Base-by-base conservation (phyloP, 1,284 basidiomycete species). In the Phylloporus sp. region DNA sequence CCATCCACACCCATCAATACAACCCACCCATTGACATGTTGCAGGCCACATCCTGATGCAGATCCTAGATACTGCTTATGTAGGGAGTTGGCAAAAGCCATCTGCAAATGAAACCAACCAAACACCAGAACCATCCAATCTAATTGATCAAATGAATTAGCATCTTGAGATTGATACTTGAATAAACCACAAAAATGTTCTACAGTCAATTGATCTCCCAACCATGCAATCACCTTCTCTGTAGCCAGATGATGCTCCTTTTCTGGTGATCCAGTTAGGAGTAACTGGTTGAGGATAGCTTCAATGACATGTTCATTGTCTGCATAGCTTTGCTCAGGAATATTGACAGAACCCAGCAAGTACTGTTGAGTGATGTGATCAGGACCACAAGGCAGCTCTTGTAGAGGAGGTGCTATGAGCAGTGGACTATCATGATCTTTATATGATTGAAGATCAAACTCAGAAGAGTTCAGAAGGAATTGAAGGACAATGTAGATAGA, bases 291-390 rank as follows among this genome's bases (percentile, higher is more conserved):
- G 2, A 69, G 35, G 15, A 65, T 76, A 58, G 80, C 78, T 12
- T 5, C 7, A 82, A 69, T 0, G 79, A 63, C 58, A 25, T 66
- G 59, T 2, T 66, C 64, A 67, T 80, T 81, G 15, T 78, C 82
- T 20, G 82, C 77, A 60, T 83, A 84, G 49, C 79, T 82, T 3
- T 79, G 77, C 66, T 84, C 81, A 17, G 79, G 70, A 56, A 80
- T 73, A 58, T 78, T 64, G 11, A 75, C 74, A 0, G 80, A 81
- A 0, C 74, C 73, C 8, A 83, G 39, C 53, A 66, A 56, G 20
- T 52, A 62, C 8, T 62, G 60, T 2, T 32, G 17, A 35, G 60
- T 60, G 11, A 32, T n/a, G 47, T 47, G 32, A 32, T 32, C 32
- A 32, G 32, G 32, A 32, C 32, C 32, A 32, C 32, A 32, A 32